phyloP scores from a whole-genome alignment of 176 grass and related monocot genomes.

The Raddia distichophylla region DNA sequence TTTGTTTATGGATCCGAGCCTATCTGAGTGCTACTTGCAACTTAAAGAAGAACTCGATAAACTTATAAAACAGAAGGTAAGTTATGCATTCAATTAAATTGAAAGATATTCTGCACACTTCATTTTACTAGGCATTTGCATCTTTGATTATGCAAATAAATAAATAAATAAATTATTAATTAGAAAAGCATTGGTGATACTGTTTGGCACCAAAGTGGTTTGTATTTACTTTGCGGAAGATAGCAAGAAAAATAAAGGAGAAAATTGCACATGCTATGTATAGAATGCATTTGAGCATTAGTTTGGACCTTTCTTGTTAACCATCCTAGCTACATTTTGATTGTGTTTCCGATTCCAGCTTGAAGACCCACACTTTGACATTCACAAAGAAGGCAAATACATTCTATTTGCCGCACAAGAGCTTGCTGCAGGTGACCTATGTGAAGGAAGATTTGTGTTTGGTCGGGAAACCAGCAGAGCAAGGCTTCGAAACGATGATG shows the following conservation, averaged over 20 bases:
- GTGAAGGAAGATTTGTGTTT: slow-evolving; percentile 94
- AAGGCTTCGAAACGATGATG: slow-evolving; percentile 39
- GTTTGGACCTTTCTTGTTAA: neutral
- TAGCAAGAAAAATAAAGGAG: neutral
- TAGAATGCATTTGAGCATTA: neutral
- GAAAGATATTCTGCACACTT: neutral
- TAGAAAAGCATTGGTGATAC: neutral
- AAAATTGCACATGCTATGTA: neutral
- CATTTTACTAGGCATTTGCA: neutral
- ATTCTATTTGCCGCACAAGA: slow-evolving; percentile 85
- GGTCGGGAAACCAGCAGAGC: slow-evolving; percentile 66
- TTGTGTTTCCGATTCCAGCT: slow-evolving; percentile 58
- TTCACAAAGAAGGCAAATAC: slow-evolving; percentile 94
- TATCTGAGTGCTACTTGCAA: slow-evolving; percentile 84
- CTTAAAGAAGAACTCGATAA: slow-evolving; percentile 92
- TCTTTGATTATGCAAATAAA: neutral
- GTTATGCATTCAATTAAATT: neutral
- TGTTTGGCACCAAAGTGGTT: neutral
- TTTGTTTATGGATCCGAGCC: slow-evolving; percentile 95
- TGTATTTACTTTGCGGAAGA: neutral
- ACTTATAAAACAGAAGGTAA: slow-evolving; percentile 86
- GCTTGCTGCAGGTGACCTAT: slow-evolving; percentile 84
- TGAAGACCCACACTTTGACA: slow-evolving; percentile 70
- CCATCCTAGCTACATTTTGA: neutral
- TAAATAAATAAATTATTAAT: neutral